Conservation (phyloP, 2,329 filamentous ascomycete species). For the Sodiomyces alkalinus region DNA sequence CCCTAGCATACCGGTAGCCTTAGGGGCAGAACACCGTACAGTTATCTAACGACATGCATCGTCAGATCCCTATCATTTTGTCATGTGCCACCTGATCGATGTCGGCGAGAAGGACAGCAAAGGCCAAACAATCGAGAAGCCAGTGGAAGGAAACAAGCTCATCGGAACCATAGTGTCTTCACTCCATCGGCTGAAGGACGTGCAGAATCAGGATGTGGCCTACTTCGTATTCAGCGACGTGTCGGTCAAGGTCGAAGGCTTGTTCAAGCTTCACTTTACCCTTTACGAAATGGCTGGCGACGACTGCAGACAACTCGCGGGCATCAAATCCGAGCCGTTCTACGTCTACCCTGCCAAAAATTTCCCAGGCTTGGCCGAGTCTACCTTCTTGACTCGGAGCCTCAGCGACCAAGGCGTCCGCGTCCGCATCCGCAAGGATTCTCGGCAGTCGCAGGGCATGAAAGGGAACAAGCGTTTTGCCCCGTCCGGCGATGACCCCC, state of each 20-base stretch:
- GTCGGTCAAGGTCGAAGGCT: slow-evolving; percentile 60
- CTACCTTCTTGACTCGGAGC: slow-evolving; percentile 63
- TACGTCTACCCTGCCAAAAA: slow-evolving; percentile 49
- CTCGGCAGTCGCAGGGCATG: slow-evolving; percentile 33
- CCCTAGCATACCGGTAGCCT: too few relatives aligned
- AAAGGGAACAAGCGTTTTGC: slow-evolving; percentile 22
- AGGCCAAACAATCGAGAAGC: slow-evolving; percentile 5
- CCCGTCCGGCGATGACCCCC: too few relatives aligned
- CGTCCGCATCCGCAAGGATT: slow-evolving; percentile 69
- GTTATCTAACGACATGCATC: too few relatives aligned
- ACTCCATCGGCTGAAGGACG: slow-evolving; percentile 66
- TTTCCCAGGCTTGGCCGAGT: slow-evolving; percentile 68
- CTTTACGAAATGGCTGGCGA: slow-evolving; percentile 42
- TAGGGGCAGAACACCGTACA: too few relatives aligned
- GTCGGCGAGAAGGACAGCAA: slow-evolving; percentile 16
- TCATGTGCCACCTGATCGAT: slow-evolving; percentile 27
- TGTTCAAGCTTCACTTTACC: slow-evolving; percentile 59
- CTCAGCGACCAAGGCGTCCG: slow-evolving; percentile 83
- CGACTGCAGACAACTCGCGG: slow-evolving; percentile 12
- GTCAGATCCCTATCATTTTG: slow-evolving; percentile 32
- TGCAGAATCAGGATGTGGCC: slow-evolving; percentile 60
- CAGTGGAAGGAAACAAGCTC: slow-evolving; percentile 31
- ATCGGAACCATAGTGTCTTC: slow-evolving; percentile 67
- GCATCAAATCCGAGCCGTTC: slow-evolving; percentile 50
- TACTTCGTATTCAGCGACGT: slow-evolving; percentile 90